A percentile compares a stretch with the other conserved stretches of the same genome.
Conservation (phyloP, 1,284 basidiomycete species). For the Sporisorium graminicola region DNA sequence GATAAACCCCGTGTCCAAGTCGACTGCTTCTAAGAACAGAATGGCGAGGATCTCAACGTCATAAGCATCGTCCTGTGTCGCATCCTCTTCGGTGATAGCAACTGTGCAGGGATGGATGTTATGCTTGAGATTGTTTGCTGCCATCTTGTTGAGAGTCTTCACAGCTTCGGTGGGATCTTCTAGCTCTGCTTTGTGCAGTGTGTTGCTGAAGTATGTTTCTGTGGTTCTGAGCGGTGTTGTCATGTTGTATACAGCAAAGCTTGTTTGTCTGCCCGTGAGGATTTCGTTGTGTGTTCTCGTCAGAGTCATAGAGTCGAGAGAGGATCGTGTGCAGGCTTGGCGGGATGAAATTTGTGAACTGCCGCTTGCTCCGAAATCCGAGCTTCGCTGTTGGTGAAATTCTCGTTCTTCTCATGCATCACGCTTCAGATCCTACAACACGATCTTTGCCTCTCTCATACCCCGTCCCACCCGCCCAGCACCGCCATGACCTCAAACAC, state of each 20-base stretch:
- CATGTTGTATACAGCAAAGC: no score
- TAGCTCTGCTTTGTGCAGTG: not conserved
- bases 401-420: not conserved
- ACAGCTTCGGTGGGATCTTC: not conserved
- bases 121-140: not conserved
- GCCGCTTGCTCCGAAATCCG: constrained; percentile 17
- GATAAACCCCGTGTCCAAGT: not conserved
- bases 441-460: not conserved
- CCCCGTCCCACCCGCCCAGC: not conserved
- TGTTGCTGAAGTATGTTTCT: not conserved
- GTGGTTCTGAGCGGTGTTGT: not conserved
- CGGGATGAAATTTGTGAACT: no score
- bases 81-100: not conserved
- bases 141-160: not conserved
- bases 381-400: not conserved
- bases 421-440: not conserved
- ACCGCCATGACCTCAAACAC: not conserved
- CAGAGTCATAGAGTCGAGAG: no score
- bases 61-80: not conserved
- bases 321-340: no score
- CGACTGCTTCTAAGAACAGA: not conserved
- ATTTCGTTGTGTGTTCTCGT: no score
- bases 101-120: not conserved
- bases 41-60: not conserved
- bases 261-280: no score